Base-by-base conservation (phyloP, 2,329 filamentous ascomycete species). In the Rhytidhysteron rufulum region DNA sequence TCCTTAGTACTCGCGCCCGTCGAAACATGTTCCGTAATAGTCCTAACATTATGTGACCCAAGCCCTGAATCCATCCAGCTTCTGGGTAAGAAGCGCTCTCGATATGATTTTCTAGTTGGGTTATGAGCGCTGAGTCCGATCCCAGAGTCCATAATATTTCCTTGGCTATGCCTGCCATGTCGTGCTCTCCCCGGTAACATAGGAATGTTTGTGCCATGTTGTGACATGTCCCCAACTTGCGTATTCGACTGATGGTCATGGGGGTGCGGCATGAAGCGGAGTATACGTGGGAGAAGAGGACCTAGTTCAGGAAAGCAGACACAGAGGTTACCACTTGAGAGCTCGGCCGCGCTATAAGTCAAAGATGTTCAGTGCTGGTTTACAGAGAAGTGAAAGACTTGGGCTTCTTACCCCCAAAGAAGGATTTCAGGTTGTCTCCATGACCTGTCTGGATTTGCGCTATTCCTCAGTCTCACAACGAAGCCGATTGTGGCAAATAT, bases 361-460 rank as follows among this genome's bases (percentile, higher is more conserved):
- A 27, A 13, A 13, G 24, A 27, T 8, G 24, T 7, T 27, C 13
- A 27, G 24, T 27, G 24, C 24, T 27, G 24, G 13, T 27, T 13
- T 27, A 13, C n/a, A n/a, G n/a, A n/a, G 24, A 27, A 27, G 24
- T 7, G 24, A 27, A 7, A 27, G 24, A 13, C 24, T 13, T 27
- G 24, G 24, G 18, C 15, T 34, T 19, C 24, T 35, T 18, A 21
- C 32, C 31, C 47, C 47, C 47, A 49, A 7, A 47, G 34, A 13
- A 45, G 40, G 18, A 47, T 49, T 33, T 39, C 39, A 22, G 47
- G 47, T 34, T 47, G 47, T 16, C 37, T 42, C 44, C 42, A 47
- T 6, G 47, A 46, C 6, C 16, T 31, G 16, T 47, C 44, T 19
- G 32, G 35, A 22, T 45, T 47, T n/a, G 13, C 39, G 29, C 44